Conservation (phyloP, 352 stramenopile genomes). For the Phytophthora tubulina region DNA sequence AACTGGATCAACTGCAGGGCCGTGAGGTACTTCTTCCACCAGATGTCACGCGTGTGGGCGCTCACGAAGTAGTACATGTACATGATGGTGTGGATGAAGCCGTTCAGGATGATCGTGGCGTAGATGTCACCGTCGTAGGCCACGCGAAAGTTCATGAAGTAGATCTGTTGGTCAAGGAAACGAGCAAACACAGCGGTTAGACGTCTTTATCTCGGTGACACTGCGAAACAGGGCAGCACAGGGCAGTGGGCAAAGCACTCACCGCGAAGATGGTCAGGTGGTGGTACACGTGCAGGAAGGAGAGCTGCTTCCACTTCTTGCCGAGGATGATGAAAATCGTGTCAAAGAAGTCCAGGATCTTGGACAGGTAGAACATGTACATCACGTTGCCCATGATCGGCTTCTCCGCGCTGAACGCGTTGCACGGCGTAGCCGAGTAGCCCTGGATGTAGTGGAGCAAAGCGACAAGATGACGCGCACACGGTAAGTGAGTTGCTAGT, state of each 20-base stretch:
- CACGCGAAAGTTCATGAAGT: slow-evolving; percentile 95
- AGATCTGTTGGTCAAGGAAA: slow-evolving; percentile 69
- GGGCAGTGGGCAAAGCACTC: slow-evolving; percentile 12
- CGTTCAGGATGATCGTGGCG: slow-evolving; percentile 96
- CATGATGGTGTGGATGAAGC: slow-evolving; percentile 99
- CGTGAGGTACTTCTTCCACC: slow-evolving; percentile 98
- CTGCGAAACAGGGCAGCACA: background rate
- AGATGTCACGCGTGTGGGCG: slow-evolving; percentile 97
- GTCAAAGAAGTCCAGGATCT: slow-evolving; percentile 94
- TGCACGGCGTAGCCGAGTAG: slow-evolving; percentile 95
- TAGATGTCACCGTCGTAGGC: slow-evolving; percentile 98
- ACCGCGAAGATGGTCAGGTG: slow-evolving; percentile 97
- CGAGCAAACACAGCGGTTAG: slow-evolving; percentile 16
- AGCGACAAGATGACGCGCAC: slow-evolving; percentile 1
- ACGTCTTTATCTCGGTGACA: background rate
- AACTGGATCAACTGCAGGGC: slow-evolving; percentile 97
- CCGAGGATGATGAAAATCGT: slow-evolving; percentile 98
- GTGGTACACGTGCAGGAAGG: slow-evolving; percentile 98
- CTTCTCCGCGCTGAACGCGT: slow-evolving; percentile 89
- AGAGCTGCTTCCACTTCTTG: slow-evolving; percentile 98
- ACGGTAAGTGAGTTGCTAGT: slow-evolving; percentile 3
- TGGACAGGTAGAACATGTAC: slow-evolving; percentile 99
- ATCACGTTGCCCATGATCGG: slow-evolving; percentile 95
- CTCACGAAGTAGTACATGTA: slow-evolving; percentile 99
- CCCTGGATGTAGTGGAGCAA: slow-evolving; percentile 36